phyloP scores from a whole-genome alignment of 2,329 filamentous ascomycete genomes.

The Biscogniauxia mediterranea region DNA sequence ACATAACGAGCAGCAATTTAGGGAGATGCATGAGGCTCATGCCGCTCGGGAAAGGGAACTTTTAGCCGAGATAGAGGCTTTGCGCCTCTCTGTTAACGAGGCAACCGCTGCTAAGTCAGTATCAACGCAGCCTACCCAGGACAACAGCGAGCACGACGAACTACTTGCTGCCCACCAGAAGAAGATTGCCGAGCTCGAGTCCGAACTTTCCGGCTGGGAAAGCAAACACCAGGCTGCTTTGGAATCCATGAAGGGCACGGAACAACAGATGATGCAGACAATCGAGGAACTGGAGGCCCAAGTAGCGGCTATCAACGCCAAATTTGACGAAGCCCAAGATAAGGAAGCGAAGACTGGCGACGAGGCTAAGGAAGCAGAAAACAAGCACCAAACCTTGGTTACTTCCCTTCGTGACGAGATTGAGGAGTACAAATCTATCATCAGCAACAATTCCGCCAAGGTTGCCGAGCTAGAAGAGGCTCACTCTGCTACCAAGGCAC shows the following conservation, averaged over 20 bases:
- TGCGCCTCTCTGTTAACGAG: conserved; percentile 57
- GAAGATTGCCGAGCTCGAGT: conserved; percentile 64
- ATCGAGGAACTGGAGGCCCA: conserved; percentile 70
- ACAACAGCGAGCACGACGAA: conserved; percentile 33
- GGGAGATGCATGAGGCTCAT: conserved; percentile 69
- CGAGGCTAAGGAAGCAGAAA: conserved; percentile 47
- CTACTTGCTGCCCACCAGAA: conserved; percentile 45
- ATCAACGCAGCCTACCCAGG: conserved; percentile 21
- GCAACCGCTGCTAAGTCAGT: conserved; percentile 18
- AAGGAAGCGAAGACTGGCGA: conserved; percentile 39
- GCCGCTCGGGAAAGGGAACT: conserved; percentile 74
- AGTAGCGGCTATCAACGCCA: conserved; percentile 52
- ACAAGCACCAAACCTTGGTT: conserved; percentile 59
- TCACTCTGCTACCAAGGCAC: conserved; percentile 62
- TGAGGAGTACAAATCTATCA: conserved; percentile 74
- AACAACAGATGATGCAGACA: conserved; percentile 69
- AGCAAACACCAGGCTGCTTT: conserved; percentile 70
- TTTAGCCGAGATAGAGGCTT: conserved; percentile 64
- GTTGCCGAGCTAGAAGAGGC: conserved; percentile 73
- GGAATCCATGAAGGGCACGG: conserved; percentile 67
- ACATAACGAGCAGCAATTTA: conserved; percentile 79
- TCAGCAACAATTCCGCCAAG: conserved; percentile 65
- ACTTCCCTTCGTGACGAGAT: conserved; percentile 69
- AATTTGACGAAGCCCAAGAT: conserved; percentile 42
- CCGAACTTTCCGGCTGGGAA: conserved; percentile 74